Evolutionary conservation across 768 basidiomycete genomes (phyloP).

Genomic region (Hemileccinum impolitum): DNA sequence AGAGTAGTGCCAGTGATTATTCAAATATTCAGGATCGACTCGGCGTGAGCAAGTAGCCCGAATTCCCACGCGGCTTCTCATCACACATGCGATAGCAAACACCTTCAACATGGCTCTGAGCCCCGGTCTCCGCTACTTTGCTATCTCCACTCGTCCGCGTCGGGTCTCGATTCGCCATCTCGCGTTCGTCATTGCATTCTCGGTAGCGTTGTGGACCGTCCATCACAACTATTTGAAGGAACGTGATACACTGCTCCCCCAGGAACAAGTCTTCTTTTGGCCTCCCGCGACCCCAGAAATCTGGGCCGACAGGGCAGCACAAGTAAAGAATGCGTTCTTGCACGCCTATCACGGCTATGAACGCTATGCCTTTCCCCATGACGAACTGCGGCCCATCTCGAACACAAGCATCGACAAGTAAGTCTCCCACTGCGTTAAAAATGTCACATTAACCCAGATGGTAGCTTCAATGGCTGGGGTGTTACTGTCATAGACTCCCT

Average conservation of each 20-base stretch:
- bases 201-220: slow-evolving; percentile 18
- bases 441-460: neutral
- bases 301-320: slow-evolving; percentile 52
- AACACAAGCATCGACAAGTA: slow-evolving; percentile 50
- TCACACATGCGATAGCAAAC: neutral
- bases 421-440: slow-evolving; percentile 10
- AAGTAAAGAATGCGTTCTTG: slow-evolving; percentile 59
- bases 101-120: slow-evolving; percentile 7
- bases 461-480: slow-evolving; percentile 79
- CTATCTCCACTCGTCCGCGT: slow-evolving; percentile 2
- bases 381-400: slow-evolving; percentile 58
- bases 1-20: no score
- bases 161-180: slow-evolving; percentile 25
- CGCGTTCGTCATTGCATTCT: slow-evolving; percentile 11
- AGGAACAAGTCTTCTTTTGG: slow-evolving; percentile 20
- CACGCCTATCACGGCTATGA: slow-evolving; percentile 71
- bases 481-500: slow-evolving; percentile 77
- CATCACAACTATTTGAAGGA: slow-evolving; percentile 8
- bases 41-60: no score
- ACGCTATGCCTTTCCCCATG: slow-evolving; percentile 54
- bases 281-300: slow-evolving; percentile 29
- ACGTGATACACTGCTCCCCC: neutral
- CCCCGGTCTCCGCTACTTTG: neutral
- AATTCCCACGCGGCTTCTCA: slow-evolving; percentile 1
- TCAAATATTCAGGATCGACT: no score